These are phyloP conservation scores for Pythium phragmiticola DNA, from an alignment of 352 stramenopile species.

Conservation along the genomic window DNA sequence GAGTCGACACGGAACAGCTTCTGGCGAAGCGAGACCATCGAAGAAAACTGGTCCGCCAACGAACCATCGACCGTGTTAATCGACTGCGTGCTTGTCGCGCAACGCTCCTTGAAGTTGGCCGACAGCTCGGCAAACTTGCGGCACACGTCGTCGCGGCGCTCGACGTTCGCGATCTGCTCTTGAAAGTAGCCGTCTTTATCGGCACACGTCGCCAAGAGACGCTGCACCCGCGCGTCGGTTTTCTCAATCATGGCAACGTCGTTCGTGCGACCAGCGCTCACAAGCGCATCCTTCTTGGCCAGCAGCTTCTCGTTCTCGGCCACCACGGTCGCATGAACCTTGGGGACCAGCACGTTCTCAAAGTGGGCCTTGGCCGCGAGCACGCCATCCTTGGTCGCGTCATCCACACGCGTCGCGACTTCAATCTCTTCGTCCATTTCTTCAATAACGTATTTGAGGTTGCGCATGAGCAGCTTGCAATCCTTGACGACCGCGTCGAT, in stretches of 20 bases:
- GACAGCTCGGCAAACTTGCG: slow-evolving; percentile 76
- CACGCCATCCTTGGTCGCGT: slow-evolving; percentile 68
- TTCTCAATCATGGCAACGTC: slow-evolving; percentile 79
- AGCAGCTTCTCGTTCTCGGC: slow-evolving; percentile 81
- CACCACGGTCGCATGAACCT: slow-evolving; percentile 68
- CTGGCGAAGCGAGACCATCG: slow-evolving; percentile 71
- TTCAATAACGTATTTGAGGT: slow-evolving; percentile 88
- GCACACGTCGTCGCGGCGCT: slow-evolving; percentile 76
- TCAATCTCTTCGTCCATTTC: slow-evolving; percentile 88
- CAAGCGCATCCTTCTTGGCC: slow-evolving; percentile 74
- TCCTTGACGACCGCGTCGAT: slow-evolving; percentile 86
- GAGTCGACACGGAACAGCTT: slow-evolving; percentile 51
- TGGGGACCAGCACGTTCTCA: slow-evolving; percentile 63
- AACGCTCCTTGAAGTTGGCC: slow-evolving; percentile 75
- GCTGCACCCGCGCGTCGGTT: slow-evolving; percentile 63
- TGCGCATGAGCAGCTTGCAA: slow-evolving; percentile 81
- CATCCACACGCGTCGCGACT: slow-evolving; percentile 65
- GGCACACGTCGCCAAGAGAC: slow-evolving; percentile 61
- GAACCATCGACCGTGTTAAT: slow-evolving; percentile 80
- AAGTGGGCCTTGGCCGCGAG: slow-evolving; percentile 68
- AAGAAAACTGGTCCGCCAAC: slow-evolving; percentile 76
- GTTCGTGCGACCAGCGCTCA: slow-evolving; percentile 45
- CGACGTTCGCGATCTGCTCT: slow-evolving; percentile 66
- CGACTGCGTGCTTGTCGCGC: slow-evolving; percentile 61
- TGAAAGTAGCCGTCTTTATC: slow-evolving; percentile 80